Evolutionary conservation across 306 rosid genomes (phyloP), one percentile per base, ranked within the genome.

Genomic region (Begonia peltatifolia): DNA sequence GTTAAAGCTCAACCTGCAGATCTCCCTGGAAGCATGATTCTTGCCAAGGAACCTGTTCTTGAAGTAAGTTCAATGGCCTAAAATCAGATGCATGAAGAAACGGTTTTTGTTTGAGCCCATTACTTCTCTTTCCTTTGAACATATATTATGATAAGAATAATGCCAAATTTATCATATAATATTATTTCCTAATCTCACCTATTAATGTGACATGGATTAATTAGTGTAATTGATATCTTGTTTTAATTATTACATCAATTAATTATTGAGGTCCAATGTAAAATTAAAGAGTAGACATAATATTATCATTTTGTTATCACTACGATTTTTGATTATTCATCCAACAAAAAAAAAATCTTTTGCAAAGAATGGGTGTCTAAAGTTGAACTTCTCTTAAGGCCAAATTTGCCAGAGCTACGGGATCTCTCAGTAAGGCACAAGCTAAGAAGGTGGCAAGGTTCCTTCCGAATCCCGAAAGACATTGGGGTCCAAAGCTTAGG

Each of bases 401-500:
- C 8, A 90, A 80, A 66, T 90, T 90, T 60, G 85, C 95, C 61
- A 58, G 94, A 61, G 97, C 97, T 7, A 83, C 80, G 18, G 71
- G 87, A 36, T 90, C 97, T 49, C 94, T 86, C 4, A 85, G 95
- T 76, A 86, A 83, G 79, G 92, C 97, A 22, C 97, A 90, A 58
- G 81, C 87, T 10, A 89, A 85, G 84, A 85, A 85, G 63, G 80
- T 85, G 50, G 83, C 87, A 0, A 76, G 95, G 58, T 90, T 85
- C 76, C 95, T 90, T 60, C 94, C 97, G 22, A 90, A 90, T 68
- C 95, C 97, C 0, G 97, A 90, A 57, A 83, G 81, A 65, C 95
- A 90, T 46, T 90, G 97, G 95, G 97, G 97, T 42, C 95, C 97
- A 3, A 83, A 90, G 71, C 83, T 90, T 38, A 78, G 95, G 73